Evolutionary conservation across 345 rosid species (phyloP).

Genomic region (Turritis glabra): DNA sequence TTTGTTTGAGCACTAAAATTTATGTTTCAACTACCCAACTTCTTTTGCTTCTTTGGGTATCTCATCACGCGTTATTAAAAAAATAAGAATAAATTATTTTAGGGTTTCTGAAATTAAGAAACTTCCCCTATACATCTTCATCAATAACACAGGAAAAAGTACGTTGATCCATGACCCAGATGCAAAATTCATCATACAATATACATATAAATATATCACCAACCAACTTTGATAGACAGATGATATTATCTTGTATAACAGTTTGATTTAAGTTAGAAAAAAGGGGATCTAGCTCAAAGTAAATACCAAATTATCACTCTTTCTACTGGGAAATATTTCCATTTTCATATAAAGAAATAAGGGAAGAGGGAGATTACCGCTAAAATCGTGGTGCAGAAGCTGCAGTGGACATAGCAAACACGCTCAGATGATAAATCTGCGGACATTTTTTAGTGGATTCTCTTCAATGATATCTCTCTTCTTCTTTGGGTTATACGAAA

Average conservation of each 20-base stretch:
- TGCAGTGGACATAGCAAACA: slow-evolving; percentile 97
- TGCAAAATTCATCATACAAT: slow-evolving; percentile 22
- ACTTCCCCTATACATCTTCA: slow-evolving; percentile 5
- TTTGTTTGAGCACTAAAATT: slow-evolving; percentile 35
- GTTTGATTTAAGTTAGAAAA: slow-evolving; percentile 16
- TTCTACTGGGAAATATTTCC: neutral
- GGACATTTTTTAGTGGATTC: slow-evolving; percentile 52
- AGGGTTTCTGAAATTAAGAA: slow-evolving; percentile 41
- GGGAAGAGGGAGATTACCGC: slow-evolving; percentile 60
- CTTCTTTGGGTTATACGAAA: slow-evolving; percentile 13
- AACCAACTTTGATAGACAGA: neutral
- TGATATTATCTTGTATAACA: neutral
- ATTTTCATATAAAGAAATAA: neutral
- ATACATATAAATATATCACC: neutral
- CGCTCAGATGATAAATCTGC: slow-evolving; percentile 70
- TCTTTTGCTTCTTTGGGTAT: slow-evolving; percentile 36
- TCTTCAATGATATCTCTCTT: slow-evolving; percentile 5
- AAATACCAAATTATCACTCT: neutral
- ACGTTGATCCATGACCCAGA: slow-evolving; percentile 20
- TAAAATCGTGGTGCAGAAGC: slow-evolving; percentile 94
- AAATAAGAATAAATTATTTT: neutral
- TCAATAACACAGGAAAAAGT: neutral
- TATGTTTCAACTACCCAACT: slow-evolving; percentile 33
- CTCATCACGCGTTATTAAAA: slow-evolving; percentile 3
- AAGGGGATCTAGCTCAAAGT: slow-evolving; percentile 36